Percentiles rank a stretch among this genome's conserved stretches.
phyloP scores from a whole-genome alignment of 768 basidiomycete genomes.

The Amyloporia xantha region DNA sequence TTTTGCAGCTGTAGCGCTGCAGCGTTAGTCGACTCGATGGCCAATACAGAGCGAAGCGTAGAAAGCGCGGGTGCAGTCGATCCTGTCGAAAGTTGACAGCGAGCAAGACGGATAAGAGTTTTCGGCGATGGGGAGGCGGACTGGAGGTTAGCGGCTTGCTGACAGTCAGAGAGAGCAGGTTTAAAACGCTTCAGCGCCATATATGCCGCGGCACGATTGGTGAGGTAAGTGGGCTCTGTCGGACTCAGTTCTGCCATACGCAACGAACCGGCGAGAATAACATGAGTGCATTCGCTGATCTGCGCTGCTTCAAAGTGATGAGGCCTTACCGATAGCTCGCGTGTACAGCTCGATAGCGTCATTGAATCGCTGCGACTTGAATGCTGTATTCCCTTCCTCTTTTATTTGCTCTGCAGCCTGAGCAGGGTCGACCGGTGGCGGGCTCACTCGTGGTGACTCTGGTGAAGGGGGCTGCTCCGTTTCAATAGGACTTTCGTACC shows the following conservation, averaged over 20 bases:
- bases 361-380: constrained; percentile 56
- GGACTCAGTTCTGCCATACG: constrained; percentile 20
- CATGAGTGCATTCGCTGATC: too few relatives aligned
- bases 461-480: constrained; percentile 1
- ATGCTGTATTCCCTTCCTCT: constrained; percentile 69
- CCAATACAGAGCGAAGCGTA: constrained; percentile 53
- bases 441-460: background rate
- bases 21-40: constrained; percentile 56
- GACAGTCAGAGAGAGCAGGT: constrained; percentile 72
- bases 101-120: constrained; percentile 75
- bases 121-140: constrained; percentile 55
- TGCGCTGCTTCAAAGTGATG: too few relatives aligned
- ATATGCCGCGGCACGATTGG: constrained; percentile 82
- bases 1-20: constrained; percentile 54
- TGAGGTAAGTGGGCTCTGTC: constrained; percentile 66
- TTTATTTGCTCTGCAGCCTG: constrained; percentile 57
- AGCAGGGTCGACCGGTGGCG: constrained; percentile 26
- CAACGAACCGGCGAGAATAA: background rate
- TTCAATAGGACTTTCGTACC: constrained; percentile 8
- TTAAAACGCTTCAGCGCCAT: constrained; percentile 78
- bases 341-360: constrained; percentile 73
- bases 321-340: constrained; percentile 57
- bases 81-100: constrained; percentile 80
- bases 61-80: constrained; percentile 59
- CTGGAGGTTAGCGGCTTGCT: constrained; percentile 64